A percentile compares a stretch with the other conserved stretches of the same genome.
Conservation (phyloP, 2,329 filamentous ascomycete genomes). For the Gremmenia infestans region DNA sequence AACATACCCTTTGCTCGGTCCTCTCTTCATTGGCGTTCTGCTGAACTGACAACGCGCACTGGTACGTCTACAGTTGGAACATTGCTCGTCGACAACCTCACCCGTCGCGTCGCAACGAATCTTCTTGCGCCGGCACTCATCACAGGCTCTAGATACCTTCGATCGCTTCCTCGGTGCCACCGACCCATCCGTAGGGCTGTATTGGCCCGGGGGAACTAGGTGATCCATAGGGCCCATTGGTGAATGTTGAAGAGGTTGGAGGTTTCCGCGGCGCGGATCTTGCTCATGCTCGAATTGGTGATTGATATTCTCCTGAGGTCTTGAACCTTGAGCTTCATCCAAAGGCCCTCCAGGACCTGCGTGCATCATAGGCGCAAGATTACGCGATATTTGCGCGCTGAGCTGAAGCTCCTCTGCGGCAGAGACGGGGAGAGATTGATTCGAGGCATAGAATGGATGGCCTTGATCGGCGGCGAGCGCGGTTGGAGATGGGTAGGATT, state of each 20-base stretch:
- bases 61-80: conserved; percentile 75
- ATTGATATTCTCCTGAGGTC: conserved; percentile 33
- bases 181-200: conserved; percentile 41
- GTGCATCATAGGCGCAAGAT: conserved; percentile 39
- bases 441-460: conserved; percentile 27
- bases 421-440: conserved; percentile 24
- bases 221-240: conserved; percentile 33
- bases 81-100: conserved; percentile 67
- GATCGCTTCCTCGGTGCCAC: conserved; percentile 63
- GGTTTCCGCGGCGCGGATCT: conserved; percentile 12
- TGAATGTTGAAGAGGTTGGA: conserved; percentile 17
- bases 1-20: conserved; percentile 77
- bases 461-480: conserved; percentile 24
- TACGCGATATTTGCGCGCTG: conserved; percentile 42
- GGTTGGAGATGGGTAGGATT: conserved; percentile 29
- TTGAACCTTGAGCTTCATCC: conserved; percentile 34
- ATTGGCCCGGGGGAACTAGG: conserved; percentile 34
- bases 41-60: conserved; percentile 79
- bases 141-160: conserved; percentile 84
- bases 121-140: conserved; percentile 40
- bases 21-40: conserved; percentile 80
- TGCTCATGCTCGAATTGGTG: conserved; percentile 33
- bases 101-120: conserved; percentile 66
- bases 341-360: conserved; percentile 33
- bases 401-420: conserved; percentile 41